Conservation (phyloP, 1,284 basidiomycete species). For the Sanghuangporus sanghuang region DNA sequence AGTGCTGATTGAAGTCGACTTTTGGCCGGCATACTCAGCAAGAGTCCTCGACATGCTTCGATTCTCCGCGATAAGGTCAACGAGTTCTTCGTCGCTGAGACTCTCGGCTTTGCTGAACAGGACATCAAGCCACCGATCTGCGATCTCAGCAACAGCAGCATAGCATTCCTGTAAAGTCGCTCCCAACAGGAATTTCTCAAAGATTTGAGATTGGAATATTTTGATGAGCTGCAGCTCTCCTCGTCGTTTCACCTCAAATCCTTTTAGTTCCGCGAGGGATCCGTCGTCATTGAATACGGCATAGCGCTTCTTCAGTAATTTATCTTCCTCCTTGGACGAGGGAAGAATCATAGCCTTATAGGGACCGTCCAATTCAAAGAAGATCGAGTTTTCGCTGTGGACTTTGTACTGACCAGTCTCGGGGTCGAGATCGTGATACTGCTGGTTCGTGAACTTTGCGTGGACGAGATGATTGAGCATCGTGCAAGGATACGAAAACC, state of each 20-base stretch:
- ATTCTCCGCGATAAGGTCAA: conserved; percentile 98
- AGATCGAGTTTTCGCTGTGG: conserved; percentile 98
- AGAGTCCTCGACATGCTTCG: conserved; percentile 97
- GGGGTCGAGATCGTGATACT: conserved; percentile 92
- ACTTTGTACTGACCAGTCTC: conserved; percentile 82
- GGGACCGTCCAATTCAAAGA: conserved; percentile 98
- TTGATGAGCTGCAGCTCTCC: conserved; percentile 99
- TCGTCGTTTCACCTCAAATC: conserved; percentile 98
- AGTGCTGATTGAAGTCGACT: conserved; percentile 97
- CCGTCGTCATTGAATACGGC: conserved; percentile 99
- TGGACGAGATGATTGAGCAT: conserved; percentile 99
- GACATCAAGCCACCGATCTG: conserved; percentile 97
- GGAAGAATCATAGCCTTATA: conserved; percentile 99
- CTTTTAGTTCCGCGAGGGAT: conserved; percentile 94
- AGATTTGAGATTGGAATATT: conserved; percentile 98
- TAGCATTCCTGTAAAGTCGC: conserved; percentile 95
- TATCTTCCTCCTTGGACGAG: conserved; percentile 99
- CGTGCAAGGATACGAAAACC: conserved; percentile 97
- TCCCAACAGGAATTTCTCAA: conserved; percentile 95
- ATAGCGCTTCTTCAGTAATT: conserved; percentile 97
- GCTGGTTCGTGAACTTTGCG: conserved; percentile 94
- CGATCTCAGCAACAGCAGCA: conserved; percentile 87
- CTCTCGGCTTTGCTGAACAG: conserved; percentile 84
- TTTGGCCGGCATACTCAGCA: conserved; percentile 94
- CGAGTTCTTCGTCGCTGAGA: conserved; percentile 87